Base-by-base conservation (phyloP, 192 early-diverging fungal genomes). In the Coemansia biformis region DNA sequence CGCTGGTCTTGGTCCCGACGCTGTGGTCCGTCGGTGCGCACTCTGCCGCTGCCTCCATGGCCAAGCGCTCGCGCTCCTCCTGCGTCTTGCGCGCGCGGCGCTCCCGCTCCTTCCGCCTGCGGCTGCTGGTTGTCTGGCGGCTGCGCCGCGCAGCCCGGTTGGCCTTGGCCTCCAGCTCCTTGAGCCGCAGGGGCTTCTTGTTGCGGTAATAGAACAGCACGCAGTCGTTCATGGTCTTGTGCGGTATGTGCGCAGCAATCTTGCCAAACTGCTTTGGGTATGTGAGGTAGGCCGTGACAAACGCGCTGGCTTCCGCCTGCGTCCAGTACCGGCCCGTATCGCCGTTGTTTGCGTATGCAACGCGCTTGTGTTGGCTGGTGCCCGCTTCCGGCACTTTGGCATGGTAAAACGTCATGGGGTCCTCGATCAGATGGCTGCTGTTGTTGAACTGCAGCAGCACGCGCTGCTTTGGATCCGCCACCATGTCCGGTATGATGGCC, bases 181-280 rank as follows among this genome's bases (percentile, higher is more conserved):
- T 88, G 44, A 86, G 78, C 17, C 81, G 76, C 41, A 86, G 75
- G 18, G 74, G 78, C 43, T 86, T 85, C 66, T 89, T 88, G 39
- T 83, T 83, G 21, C 86, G 78, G 59, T 89, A 89, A 59, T 89
- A 89, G 32, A 84, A 85, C 30, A 84, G 51, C 16, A 88, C 85
- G 37, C 86, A 89, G 42, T 84, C 80, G 29, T 77, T 76, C 22
- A 81, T 80, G 0, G 74, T 76, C 64, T 89, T 89, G 55, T 72
- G 59, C 22, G 76, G 77, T 9, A 89, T 40, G 24, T 71, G 78
- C 9, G 71, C 71, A 0, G 87, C 76, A 43, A 89, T 86, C 48
- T 79, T 82, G 18, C 79, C 82, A 57, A 89, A 89, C 63, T 86
- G 82, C 43, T 89, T 89, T 0, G 86, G 86, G 37, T 82, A 80